phyloP scores from a whole-genome alignment of 768 basidiomycete species.

The Suillus americanus region DNA sequence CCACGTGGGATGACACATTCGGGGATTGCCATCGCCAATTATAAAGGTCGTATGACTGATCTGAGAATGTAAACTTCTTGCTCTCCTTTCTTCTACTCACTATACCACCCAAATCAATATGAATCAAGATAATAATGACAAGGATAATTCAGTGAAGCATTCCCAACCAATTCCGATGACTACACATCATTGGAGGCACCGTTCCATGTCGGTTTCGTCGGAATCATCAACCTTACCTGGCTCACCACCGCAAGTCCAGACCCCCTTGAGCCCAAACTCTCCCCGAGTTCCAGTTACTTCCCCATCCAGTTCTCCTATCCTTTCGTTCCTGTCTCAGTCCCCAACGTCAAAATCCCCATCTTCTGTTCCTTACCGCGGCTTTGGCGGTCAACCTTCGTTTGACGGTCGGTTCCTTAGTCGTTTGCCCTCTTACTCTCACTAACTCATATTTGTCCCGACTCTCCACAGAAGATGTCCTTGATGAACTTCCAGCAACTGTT shows the following conservation, averaged over 20 bases:
- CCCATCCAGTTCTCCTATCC: constrained; percentile 66
- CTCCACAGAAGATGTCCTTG: constrained; percentile 39
- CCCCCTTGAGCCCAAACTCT: constrained; percentile 43
- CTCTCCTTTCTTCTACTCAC: constrained; percentile 6
- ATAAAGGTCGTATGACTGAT: constrained; percentile 15
- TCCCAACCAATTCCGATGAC: constrained; percentile 68
- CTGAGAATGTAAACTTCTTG: neutral
- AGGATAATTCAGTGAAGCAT: constrained; percentile 40
- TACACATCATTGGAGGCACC: constrained; percentile 44
- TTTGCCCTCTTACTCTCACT: neutral
- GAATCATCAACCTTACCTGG: constrained; percentile 53
- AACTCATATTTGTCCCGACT: constrained; percentile 5
- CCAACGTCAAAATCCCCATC: constrained; percentile 48
- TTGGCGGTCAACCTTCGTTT: constrained; percentile 51
- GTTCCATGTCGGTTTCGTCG: constrained; percentile 65
- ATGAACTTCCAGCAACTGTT: constrained; percentile 40
- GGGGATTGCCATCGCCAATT: constrained; percentile 14
- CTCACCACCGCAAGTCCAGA: constrained; percentile 51
- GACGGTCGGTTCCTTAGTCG: constrained; percentile 49
- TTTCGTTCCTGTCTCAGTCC: constrained; percentile 65
- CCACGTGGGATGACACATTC: constrained; percentile 15
- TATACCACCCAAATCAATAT: constrained; percentile 15
- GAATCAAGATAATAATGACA: constrained; percentile 12
- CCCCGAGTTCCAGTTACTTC: constrained; percentile 49
- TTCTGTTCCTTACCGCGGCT: constrained; percentile 61